Evolutionary conservation across 208 protist species (phyloP).

Genomic region (Acanthamoeba sp.): DNA sequence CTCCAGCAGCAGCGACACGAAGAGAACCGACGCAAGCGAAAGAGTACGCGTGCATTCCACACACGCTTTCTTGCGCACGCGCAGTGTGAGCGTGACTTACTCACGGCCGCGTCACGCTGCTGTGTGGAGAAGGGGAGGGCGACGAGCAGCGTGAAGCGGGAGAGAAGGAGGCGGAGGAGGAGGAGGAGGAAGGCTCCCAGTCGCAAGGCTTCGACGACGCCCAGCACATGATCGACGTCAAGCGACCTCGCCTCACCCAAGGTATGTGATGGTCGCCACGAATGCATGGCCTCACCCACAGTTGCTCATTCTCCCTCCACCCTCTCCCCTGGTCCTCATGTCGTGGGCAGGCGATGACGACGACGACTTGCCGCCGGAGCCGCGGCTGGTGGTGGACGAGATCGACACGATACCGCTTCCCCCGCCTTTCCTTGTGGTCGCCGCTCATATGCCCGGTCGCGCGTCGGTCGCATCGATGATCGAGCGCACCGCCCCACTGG

Average conservation of each 20-base stretch:
- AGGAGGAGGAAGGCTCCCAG: background rate
- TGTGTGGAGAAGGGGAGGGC: background rate
- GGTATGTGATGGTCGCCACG: too few relatives aligned
- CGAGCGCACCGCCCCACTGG: background rate
- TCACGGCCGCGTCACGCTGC: too few relatives aligned
- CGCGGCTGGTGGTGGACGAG: background rate
- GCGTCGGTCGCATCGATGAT: background rate
- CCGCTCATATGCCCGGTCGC: background rate
- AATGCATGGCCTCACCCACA: background rate
- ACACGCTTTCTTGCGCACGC: too few relatives aligned
- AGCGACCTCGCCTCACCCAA: background rate
- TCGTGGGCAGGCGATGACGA: background rate
- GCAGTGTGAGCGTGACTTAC: too few relatives aligned
- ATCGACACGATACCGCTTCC: background rate
- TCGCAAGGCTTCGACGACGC: background rate
- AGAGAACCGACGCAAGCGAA: constrained; percentile 19
- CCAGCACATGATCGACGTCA: background rate
- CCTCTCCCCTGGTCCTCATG: background rate
- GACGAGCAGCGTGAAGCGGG: background rate
- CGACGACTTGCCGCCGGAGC: background rate
- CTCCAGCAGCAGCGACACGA: background rate
- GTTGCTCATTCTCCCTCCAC: background rate
- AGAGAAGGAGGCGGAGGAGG: background rate
- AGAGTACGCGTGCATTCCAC: background rate
- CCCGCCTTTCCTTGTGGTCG: background rate